Evolutionary conservation across 176 grass and related monocot genomes (phyloP), one percentile per base, ranked within the genome.

Genomic region (Panicum miliaceum): DNA sequence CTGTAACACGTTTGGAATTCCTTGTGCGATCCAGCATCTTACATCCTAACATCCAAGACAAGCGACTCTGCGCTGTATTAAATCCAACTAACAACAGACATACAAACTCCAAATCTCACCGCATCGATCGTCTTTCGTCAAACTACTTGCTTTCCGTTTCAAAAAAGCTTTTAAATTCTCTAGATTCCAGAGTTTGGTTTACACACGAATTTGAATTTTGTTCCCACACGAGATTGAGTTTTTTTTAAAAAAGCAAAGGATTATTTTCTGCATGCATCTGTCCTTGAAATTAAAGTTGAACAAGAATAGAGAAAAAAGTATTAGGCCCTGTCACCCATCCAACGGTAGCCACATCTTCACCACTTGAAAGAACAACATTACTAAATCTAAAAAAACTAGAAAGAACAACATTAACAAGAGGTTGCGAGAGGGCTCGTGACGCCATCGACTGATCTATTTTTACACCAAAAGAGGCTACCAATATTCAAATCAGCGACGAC

Each of bases 401-500:
- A 51, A 56, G 23, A 16, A 56, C 26, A 69, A 25, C 42, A 23
- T 60, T 60, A 38, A 58, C 75, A 27, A 78, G 47, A 45, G 53
- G 5, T 18, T 62, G 7, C 34, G 43, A 50, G 26, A 22, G 71
- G 54, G 48, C 38, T 40, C 47, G 32, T 57, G 68, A 18, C 59
- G 59, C 19, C 46, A 41, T 67, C 26, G 11, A 61, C 27, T 68
- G 59, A 79, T 58, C 58, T 38, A 46, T 26, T 73, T 73, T 78
- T 20, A 58, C 60, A 68, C 38, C 36, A 32, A 34, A 78, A 77
- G 53, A 47, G 56, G 58, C 26, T 15, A 10, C 19, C 47, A 64
- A 53, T 77, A 50, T 53, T 82, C 20, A 82, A 60, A 77, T 77
- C 43, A 77, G 53, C 12, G 38, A 72, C 71, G 73, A 22, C 11